A percentile compares a stretch with the other conserved stretches of the same genome.
phyloP scores from a whole-genome alignment of 768 basidiomycete species.

The Suillus plorans region DNA sequence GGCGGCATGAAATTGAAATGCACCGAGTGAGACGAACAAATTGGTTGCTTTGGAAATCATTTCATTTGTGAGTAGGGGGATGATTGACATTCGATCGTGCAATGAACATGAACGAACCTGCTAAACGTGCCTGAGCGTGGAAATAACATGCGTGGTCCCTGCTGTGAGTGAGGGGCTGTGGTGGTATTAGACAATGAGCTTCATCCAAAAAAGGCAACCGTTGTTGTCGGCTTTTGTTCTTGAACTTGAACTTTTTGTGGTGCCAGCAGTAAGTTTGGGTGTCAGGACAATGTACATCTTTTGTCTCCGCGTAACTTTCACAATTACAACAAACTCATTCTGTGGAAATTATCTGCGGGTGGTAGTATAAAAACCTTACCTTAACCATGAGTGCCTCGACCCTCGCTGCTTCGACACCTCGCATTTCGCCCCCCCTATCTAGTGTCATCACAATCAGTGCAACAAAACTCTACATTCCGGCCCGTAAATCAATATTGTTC shows the following conservation, averaged over 20 bases:
- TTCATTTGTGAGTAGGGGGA: not conserved
- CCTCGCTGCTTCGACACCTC: not conserved
- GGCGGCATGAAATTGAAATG: not conserved
- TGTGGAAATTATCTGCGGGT: not conserved
- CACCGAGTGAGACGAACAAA: not conserved
- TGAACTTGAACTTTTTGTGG: not conserved
- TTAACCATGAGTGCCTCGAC: not conserved
- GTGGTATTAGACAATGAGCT: not conserved
- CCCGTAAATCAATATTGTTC: too few species aligned
- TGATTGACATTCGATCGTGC: not conserved
- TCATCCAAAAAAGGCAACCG: conserved; percentile 18
- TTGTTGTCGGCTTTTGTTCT: conserved; percentile 15
- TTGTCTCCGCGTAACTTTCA: not conserved
- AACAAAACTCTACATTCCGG: not conserved
- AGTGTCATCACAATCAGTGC: not conserved
- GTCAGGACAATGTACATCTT: not conserved
- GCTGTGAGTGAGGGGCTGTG: not conserved
- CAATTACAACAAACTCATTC: not conserved
- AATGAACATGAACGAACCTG: conserved; percentile 1
- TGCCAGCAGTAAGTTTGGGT: not conserved
- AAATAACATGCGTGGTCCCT: not conserved
- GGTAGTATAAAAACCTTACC: not conserved
- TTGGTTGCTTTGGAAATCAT: not conserved
- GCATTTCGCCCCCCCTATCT: not conserved
- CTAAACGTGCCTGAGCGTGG: not conserved